phyloP scores from a whole-genome alignment of 331 rosid genomes.

The Dryas integrifolia region DNA sequence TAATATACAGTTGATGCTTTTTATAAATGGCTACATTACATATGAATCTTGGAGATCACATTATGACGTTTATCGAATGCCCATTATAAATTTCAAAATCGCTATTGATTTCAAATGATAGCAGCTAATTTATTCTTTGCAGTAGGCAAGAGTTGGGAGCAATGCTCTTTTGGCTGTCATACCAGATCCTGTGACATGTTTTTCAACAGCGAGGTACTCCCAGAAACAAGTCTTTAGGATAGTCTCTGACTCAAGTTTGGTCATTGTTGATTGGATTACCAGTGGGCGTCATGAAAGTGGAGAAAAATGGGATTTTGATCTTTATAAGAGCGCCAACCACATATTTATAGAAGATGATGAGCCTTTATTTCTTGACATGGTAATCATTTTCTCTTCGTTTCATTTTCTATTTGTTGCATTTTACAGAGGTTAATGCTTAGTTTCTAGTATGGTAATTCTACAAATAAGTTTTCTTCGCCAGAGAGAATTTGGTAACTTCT shows the following conservation, averaged over 20 bases:
- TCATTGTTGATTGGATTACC: constrained; percentile 92
- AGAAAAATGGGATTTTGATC: constrained; percentile 88
- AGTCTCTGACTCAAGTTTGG: constrained; percentile 64
- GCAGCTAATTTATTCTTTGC: constrained; percentile 31
- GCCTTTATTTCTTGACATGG: constrained; percentile 83
- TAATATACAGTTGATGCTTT: background rate
- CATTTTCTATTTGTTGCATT: background rate
- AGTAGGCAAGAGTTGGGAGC: constrained; percentile 79
- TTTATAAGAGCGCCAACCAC: constrained; percentile 71
- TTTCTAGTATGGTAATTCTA: background rate
- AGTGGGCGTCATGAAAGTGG: constrained; percentile 94
- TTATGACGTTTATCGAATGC: background rate
- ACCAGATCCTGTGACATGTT: constrained; percentile 95
- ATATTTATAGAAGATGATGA: constrained; percentile 63
- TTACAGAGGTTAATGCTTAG: background rate
- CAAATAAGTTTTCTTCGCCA: background rate
- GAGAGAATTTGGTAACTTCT: background rate
- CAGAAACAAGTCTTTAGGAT: constrained; percentile 82
- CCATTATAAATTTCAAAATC: background rate
- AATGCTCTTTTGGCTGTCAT: constrained; percentile 71
- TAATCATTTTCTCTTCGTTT: constrained; percentile 24
- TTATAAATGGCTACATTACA: constrained; percentile 4
- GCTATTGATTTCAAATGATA: constrained; percentile 20
- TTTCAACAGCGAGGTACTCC: constrained; percentile 80
- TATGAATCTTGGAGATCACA: constrained; percentile 1